A percentile compares a stretch with the other conserved stretches of the same genome.
Evolutionary conservation across 164 flowering plant species (phyloP).

Genomic region (Malania oleifera): DNA sequence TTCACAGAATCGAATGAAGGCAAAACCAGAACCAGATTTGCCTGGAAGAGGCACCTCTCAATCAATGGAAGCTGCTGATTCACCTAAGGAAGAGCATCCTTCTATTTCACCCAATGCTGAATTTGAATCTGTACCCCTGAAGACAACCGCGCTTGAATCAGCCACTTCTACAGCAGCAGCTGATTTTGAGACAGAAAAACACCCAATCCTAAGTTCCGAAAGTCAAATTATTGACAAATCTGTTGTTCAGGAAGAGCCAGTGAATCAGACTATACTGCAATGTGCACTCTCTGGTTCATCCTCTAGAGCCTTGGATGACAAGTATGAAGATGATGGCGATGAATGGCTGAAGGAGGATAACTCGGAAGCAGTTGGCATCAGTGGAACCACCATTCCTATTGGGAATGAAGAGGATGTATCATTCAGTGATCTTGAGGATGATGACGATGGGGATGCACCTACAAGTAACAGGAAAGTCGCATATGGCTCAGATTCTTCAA

Average conservation of each 20-base stretch:
- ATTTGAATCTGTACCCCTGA: conserved; percentile 19
- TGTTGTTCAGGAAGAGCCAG: conserved; percentile 42
- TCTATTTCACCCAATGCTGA: conserved; percentile 28
- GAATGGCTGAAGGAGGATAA: conserved; percentile 71
- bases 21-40: conserved; percentile 22
- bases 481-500: conserved; percentile 42
- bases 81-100: conserved; percentile 33
- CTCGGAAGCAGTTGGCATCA: conserved; percentile 27
- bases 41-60: conserved; percentile 21
- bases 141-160: conserved; percentile 24
- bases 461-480: conserved; percentile 37
- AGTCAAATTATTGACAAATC: conserved; percentile 53
- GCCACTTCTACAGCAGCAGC: conserved; percentile 7
- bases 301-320: conserved; percentile 19
- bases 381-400: conserved; percentile 32
- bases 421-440: conserved; percentile 91
- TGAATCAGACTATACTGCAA: conserved; percentile 9
- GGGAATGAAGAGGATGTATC: conserved; percentile 61
- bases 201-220: conserved; percentile 38
- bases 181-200: conserved; percentile 48
- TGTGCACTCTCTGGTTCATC: conserved; percentile 15
- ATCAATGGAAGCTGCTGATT: conserved; percentile 17
- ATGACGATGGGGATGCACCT: conserved; percentile 47
- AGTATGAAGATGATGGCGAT: conserved; percentile 56
- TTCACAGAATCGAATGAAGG: conserved; percentile 27